Percentiles rank a stretch among this genome's conserved stretches.
Evolutionary conservation across 768 basidiomycete genomes (phyloP).

Genomic region (Suillus weaverae): DNA sequence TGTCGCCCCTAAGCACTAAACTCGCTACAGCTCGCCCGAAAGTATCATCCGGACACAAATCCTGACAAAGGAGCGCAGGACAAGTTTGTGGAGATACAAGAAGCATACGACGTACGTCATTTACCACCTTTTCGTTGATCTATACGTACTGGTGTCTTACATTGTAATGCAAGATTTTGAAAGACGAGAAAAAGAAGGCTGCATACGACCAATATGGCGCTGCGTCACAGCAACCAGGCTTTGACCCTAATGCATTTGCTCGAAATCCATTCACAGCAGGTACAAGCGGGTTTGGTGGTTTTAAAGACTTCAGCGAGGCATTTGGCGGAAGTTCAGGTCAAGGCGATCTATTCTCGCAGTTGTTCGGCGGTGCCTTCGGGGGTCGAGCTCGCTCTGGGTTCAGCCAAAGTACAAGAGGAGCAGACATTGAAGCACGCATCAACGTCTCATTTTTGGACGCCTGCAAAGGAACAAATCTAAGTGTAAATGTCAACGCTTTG

Average conservation of each 20-base stretch:
- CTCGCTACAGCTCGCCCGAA: constrained; percentile 81
- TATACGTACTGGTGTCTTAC: constrained; percentile 19
- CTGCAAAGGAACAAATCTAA: constrained; percentile 83
- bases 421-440: constrained; percentile 78
- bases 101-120: constrained; percentile 87
- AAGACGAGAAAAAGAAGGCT: constrained; percentile 91
- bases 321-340: constrained; percentile 49
- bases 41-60: constrained; percentile 98
- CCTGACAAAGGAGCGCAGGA: constrained; percentile 88
- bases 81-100: constrained; percentile 95
- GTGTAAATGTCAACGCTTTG: constrained; percentile 76
- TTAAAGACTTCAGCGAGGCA: constrained; percentile 64
- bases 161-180: constrained; percentile 63
- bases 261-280: constrained; percentile 50
- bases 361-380: constrained; percentile 72
- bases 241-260: constrained; percentile 86
- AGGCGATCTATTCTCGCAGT: constrained; percentile 78
- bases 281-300: constrained; percentile 65
- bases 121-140: constrained; percentile 12
- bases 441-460: constrained; percentile 88
- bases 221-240: constrained; percentile 90
- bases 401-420: constrained; percentile 55
- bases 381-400: constrained; percentile 48
- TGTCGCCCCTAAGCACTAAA: constrained; percentile 17
- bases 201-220: constrained; percentile 91